Percentiles rank a stretch among this genome's conserved stretches.
Conservation (phyloP, 306 rosid genomes). For the Alnus rubra region DNA sequence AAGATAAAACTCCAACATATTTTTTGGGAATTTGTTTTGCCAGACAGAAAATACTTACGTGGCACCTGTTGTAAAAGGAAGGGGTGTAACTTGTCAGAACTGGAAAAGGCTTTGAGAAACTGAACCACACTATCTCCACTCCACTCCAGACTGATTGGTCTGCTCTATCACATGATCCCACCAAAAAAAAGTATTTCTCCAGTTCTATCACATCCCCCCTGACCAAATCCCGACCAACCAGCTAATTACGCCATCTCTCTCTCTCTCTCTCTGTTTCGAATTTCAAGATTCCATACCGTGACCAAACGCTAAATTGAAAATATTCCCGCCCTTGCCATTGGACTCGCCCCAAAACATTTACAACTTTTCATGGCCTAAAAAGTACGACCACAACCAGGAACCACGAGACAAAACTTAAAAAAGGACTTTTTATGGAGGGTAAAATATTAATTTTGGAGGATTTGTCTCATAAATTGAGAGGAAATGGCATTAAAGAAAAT, state of each 20-base stretch:
- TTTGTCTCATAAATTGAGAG: too few relatives aligned
- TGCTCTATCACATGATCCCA: not conserved
- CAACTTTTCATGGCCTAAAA: too few relatives aligned
- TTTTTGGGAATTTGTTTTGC: too few relatives aligned
- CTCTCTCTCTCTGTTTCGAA: conserved; percentile 9
- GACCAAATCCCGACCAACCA: conserved; percentile 8
- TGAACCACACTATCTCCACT: not conserved
- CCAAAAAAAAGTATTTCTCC: conserved; percentile 17
- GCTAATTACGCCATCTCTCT: conserved; percentile 6
- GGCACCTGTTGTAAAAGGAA: too few relatives aligned
- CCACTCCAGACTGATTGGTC: not conserved
- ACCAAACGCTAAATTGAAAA: not conserved
- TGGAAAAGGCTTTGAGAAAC: not conserved
- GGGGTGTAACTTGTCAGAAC: not conserved
- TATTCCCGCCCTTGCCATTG: conserved; percentile 11
- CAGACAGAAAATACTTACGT: too few relatives aligned
- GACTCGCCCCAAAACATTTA: too few relatives aligned
- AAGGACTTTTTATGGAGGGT: too few relatives aligned
- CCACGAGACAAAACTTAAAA: too few relatives aligned
- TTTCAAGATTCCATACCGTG: conserved; percentile 24
- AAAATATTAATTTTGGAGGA: too few relatives aligned
- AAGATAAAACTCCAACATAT: too few relatives aligned
- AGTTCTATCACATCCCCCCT: conserved; percentile 8
- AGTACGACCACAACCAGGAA: too few relatives aligned
- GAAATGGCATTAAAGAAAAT: not conserved